A percentile compares a stretch with the other conserved stretches of the same genome.
Evolutionary conservation across 2,329 filamentous ascomycete species (phyloP).

Genomic region (Colletotrichum ledebouriae): DNA sequence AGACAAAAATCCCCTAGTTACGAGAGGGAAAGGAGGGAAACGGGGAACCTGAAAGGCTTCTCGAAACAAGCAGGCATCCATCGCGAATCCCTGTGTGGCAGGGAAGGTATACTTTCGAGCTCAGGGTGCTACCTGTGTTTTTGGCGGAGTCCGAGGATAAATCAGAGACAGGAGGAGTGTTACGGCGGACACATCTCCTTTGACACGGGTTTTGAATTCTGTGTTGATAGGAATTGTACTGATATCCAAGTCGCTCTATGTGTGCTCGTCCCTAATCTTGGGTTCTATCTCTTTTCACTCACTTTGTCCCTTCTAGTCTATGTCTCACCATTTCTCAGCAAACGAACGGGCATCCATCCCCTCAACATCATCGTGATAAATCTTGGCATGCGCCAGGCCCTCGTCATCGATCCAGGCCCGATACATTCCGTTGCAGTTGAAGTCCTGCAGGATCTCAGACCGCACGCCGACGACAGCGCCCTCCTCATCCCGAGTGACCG

Average conservation of each 20-base stretch:
- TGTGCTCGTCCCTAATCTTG: neutral
- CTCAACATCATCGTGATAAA: conserved; percentile 59
- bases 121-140: neutral
- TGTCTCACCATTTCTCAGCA: conserved; percentile 26
- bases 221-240: conserved; percentile 41
- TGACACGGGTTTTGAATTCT: conserved; percentile 23
- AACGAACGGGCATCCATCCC: conserved; percentile 36
- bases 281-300: neutral
- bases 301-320: neutral
- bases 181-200: conserved; percentile 19
- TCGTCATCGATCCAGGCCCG: conserved; percentile 79
- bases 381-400: conserved; percentile 68
- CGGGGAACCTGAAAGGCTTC: too few species aligned
- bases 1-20: conserved; percentile 26
- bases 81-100: neutral
- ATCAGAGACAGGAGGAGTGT: conserved; percentile 20
- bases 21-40: too few species aligned
- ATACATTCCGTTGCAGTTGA: conserved; percentile 91
- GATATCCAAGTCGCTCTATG: conserved; percentile 18
- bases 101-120: neutral
- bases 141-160: conserved; percentile 1
- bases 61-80: too few species aligned
- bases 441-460: conserved; percentile 77
- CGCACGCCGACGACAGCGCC: conserved; percentile 57
- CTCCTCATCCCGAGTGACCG: conserved; percentile 59